Base-by-base conservation (phyloP, 495 filamentous ascomycete genomes). In the Peziza echinospora region DNA sequence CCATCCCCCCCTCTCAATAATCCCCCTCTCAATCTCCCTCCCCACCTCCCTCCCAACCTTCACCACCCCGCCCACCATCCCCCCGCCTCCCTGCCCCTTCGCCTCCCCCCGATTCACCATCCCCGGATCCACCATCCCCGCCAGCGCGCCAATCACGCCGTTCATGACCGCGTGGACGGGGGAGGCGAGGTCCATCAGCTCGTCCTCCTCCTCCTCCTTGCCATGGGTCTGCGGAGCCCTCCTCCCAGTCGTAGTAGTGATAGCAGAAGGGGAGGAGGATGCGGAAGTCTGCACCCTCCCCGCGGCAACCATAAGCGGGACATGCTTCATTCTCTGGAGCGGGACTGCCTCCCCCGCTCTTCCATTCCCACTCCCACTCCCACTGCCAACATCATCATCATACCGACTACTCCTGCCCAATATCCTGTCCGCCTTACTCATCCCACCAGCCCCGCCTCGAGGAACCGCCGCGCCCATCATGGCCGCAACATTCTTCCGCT, bases 111-210 rank as follows among this genome's bases (percentile, higher is more conserved):
- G 51, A 30, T 61, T 61, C 52, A 48, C 53, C 50, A 48, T 52
- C 43, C 50, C 61, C 24, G 48, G 53, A 37, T 58, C 61, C 30
- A 51, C 45, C 13, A 45, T 41, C 47, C 57, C 62, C 43, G 60
- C 60, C 30, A 64, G 63, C 41, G 64, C 49, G 52, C 65, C 61
- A 56, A 68, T 67, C 13, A 66, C 67, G 41, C 68, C 60, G 7
- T 43, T 53, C 46, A 60, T 54, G 28, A 51, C 55, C 26, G n/a
- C n/a, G n/a, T n/a, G n/a, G n/a, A n/a, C n/a, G n/a, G n/a, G n/a
- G n/a, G n/a, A n/a, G n/a, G n/a, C n/a, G n/a, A n/a, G n/a, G n/a
- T 7, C 21, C 23, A 9, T 37, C 42, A n/a, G n/a, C 16, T 17
- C 41, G 5, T 2, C 21, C n/a, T 23, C 41, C 41, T 43, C n/a